Conservation (phyloP, 2,329 filamentous ascomycete species). For the Colletotrichum sublineola region DNA sequence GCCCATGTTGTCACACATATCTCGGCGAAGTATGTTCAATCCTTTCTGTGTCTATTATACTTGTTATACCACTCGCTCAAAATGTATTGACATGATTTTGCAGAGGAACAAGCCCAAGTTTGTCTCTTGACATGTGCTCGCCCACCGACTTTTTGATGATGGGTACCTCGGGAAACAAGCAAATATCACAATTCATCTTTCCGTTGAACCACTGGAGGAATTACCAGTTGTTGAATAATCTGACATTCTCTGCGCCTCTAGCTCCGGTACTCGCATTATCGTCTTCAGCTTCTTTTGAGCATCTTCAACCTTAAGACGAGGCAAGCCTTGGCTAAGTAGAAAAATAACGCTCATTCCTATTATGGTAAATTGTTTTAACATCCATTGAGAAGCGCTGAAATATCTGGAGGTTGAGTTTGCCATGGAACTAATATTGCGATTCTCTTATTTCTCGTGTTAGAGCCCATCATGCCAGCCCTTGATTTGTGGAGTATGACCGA, state of each 20-base stretch:
- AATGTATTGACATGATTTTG: neutral
- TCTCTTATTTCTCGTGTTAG: neutral
- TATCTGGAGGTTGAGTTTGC: neutral
- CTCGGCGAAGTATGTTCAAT: too few species aligned
- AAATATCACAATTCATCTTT: too few species aligned
- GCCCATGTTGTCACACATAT: too few species aligned
- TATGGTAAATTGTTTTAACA: rapidly evolving
- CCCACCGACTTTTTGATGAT: neutral
- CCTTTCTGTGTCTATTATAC: too few species aligned
- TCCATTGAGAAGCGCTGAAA: neutral
- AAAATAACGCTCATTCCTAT: neutral
- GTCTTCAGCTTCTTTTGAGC: neutral
- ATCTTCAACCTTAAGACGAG: neutral
- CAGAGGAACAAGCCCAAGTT: rapidly evolving
- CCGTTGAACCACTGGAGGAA: too few species aligned
- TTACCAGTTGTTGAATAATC: too few species aligned
- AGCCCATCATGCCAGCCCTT: neutral
- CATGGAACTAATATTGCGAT: too few species aligned
- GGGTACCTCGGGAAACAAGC: neutral
- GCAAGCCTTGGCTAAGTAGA: neutral
- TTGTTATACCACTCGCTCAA: too few species aligned
- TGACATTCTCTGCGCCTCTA: neutral
- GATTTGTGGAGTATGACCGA: neutral
- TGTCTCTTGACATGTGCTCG: neutral
- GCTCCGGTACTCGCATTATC: too few species aligned